Evolutionary conservation across 2,329 filamentous ascomycete species (phyloP), one percentile per base, ranked within the genome.

Genomic region (Monosporascus sp.): DNA sequence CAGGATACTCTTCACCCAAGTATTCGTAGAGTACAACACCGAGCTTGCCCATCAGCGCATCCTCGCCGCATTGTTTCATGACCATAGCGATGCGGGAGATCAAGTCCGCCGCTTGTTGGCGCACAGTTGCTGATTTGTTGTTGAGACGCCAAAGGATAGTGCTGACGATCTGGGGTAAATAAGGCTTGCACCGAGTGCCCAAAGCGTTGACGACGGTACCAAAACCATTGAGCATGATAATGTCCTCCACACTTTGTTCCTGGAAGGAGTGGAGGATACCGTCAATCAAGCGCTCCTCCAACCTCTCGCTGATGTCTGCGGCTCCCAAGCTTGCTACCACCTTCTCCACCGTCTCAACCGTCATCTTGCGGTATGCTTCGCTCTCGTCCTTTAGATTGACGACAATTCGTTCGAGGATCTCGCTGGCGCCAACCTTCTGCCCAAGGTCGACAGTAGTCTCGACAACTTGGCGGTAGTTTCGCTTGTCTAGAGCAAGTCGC

Each of bases 291-390:
- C 91, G 83, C 72, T 97, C 94, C 71, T 99, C 94, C 37, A 99
- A 75, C 41, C 93, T 84, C 71, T 96, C 90, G 24, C 90, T 89
- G 62, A 99, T 92, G 67, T 99, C 94, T 37, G 94, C 93, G 7
- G 93, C 92, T 52, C 94, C 94, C 51, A 97, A 80, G 52, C 90
- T 90, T 17, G 93, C 91, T 64, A 99, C 88, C 48, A 97, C 85
- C 74, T 97, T 99, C 74, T 99, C 94, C 8, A 97, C 85, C 0
- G 94, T 97, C 76, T 99, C 94, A 36, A 99, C 88, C 0, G 94
- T 97, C 94, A 99, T 99, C 78, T 97, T 97, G 49, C 94, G 87
- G 72, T 99, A 99, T 1, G 93, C 88, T 69, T 99, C 94, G 70
- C 89, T 97, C 72, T 99, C 94, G 67, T 99, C 94, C 72, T 99